These are phyloP conservation scores for Earliella scabrosa DNA, from an alignment of 1,284 basidiomycete genomes.

Conservation along the genomic window DNA sequence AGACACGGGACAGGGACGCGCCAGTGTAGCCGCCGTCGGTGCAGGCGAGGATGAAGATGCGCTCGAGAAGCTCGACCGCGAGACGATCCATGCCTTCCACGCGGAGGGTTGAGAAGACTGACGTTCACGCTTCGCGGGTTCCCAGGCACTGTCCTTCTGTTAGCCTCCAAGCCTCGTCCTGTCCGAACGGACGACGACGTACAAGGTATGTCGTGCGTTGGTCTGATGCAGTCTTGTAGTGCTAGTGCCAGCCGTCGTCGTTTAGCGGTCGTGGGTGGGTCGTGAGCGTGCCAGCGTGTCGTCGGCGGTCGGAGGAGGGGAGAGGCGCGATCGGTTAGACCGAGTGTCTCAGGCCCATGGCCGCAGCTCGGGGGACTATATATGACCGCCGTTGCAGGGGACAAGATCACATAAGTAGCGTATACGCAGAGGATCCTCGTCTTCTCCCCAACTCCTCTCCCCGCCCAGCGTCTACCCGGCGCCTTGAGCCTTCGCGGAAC, in stretches of 20 bases:
- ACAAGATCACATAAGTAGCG: background rate
- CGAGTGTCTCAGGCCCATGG: background rate
- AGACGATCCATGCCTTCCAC: background rate
- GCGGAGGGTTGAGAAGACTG: background rate
- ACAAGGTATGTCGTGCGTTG: background rate
- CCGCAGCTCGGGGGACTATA: background rate
- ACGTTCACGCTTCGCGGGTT: background rate
- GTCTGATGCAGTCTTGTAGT: background rate
- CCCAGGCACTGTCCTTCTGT: background rate
- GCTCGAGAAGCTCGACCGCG: conserved; percentile 2
- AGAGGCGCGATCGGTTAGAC: background rate
- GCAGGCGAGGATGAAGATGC: background rate
- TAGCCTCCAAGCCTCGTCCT: background rate
- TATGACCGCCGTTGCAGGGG: background rate
- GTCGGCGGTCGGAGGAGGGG: background rate
- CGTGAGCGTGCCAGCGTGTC: background rate
- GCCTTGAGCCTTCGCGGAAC: too few species aligned
- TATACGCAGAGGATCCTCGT: too few species aligned
- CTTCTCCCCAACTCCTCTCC: background rate
- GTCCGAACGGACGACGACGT: background rate
- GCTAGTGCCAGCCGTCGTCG: background rate
- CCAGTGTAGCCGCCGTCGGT: background rate
- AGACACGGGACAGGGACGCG: background rate
- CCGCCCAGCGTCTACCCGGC: background rate
- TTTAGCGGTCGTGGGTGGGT: background rate